Base-by-base conservation (phyloP, 2,329 filamentous ascomycete species). In the Corinectria fuckeliana region DNA sequence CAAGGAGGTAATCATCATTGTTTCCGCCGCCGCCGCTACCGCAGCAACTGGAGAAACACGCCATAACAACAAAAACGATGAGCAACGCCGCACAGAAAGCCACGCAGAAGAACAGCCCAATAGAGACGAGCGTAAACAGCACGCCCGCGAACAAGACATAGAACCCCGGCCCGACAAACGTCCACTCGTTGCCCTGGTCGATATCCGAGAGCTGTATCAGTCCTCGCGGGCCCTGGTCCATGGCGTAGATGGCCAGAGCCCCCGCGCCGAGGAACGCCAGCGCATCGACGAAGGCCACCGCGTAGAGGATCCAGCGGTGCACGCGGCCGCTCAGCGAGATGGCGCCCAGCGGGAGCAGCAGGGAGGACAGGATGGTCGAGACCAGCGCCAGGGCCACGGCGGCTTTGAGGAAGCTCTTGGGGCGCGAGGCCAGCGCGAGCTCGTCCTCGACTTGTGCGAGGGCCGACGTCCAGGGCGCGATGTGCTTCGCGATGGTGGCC, bases 111-210 rank as follows among this genome's bases (percentile, higher is more conserved):
- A 61, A 59, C 21, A 65, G 32, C 5, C 38, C 57, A 11, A 65
- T 56, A 11, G 61, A 61, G 38, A 65, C 50, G 50, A 63, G 49
- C 45, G 61, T 65, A 52, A 63, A 59, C 9, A 63, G 23, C 3
- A 57, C 61, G 3, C 63, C 63, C 3, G 50, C 55, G 21, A 65
- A 65, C 11, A 63, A 16, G 4, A 63, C 55, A 18, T 50, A 59
- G 9, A 65, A 36, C 0, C 51, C 52, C 10, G 57, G 44, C 13
- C 63, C 61, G 11, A 65, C 18, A 26, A 61, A 61, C 2, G 48
- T 51, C n/a, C 47, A 21, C 41, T 58, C 50, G 21, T 52, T 49
- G 26, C 54, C 54, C 20, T 63, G 62, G 20, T 47, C 42, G 4
- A 63, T 56, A 32, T 48, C 54, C 5, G 60, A 63, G 21, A 50